Evolutionary conservation across 1,139 yeast species (phyloP), one percentile per base, ranked within the genome.

Genomic region (Petasospora rhodanensis): DNA sequence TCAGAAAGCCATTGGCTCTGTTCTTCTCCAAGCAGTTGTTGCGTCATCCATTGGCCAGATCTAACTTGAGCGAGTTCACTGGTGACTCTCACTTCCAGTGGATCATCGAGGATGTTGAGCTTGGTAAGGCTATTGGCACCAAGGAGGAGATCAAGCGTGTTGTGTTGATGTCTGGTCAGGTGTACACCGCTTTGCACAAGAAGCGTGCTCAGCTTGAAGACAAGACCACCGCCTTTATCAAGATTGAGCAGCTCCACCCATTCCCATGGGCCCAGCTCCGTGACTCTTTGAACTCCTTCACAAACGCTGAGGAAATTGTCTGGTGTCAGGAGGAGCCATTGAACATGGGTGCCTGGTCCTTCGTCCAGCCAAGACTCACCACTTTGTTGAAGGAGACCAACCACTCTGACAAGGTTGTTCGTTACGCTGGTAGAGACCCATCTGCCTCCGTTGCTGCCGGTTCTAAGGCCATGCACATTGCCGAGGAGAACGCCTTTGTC

Each of bases 291-390:
- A 71, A 85, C 64, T 61, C 76, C 35, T 93, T 82, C 71, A 86
- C 95, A 56, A 79, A 79, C 61, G 59, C 81, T 44, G 80, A 82
- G 62, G 98, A 93, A 59, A 68, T 93, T 52, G 94, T 87, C 29
- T 93, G 93, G 93, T 82, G 94, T 65, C 98, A 93, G 70, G 99
- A 93, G 70, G 99, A 93, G 71, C 98, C 98, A 52, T 75, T 91
- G 67, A 93, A 93, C 70, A 91, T 91, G 80, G 98, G 98, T 64
- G 69, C 85, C 33, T 89, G 83, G 83, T 59, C 81, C 23, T 86
- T 58, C 55, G 87, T 70, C 41, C 69, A 72, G 45, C 98, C 96
- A 59, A 83, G 98, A 68, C 62, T 91, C 41, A 65, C 68, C 41
- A 83, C 95, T 31, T 72, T 80, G 28, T 64, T 91, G 60, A 72